A percentile compares a stretch with the other conserved stretches of the same genome.
Evolutionary conservation across 73 alveolate genomes (phyloP).

Genomic region (Vitrella brassicaformis): DNA sequence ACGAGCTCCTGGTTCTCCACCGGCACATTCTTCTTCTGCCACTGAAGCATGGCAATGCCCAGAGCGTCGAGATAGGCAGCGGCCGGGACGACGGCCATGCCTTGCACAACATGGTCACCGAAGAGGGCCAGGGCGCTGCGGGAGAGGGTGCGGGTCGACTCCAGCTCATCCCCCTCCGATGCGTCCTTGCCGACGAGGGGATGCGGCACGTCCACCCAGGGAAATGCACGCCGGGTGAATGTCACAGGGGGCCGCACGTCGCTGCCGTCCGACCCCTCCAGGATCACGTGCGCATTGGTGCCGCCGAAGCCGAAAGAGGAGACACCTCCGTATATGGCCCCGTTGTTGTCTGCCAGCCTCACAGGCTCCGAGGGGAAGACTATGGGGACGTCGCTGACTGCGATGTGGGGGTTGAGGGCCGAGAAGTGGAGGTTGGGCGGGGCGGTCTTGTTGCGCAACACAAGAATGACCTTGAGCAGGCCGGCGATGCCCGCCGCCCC

Average conservation of each 20-base stretch:
- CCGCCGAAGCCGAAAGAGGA: constrained; percentile 1
- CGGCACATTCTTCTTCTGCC: not conserved
- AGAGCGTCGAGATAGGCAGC: constrained; percentile 1
- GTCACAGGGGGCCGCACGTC: too few species aligned
- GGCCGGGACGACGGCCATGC: not conserved
- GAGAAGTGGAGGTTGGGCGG: constrained; percentile 28
- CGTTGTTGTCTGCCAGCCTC: not conserved
- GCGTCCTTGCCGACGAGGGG: not conserved
- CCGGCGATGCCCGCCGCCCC: constrained; percentile 35
- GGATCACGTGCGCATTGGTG: not conserved
- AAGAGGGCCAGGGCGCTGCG: too few species aligned
- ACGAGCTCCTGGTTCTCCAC: not conserved
- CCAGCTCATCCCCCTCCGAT: too few species aligned
- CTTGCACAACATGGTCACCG: not conserved
- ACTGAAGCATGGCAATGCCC: not conserved
- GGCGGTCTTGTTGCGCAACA: constrained; percentile 6
- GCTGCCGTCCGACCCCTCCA: too few species aligned
- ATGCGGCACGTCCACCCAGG: not conserved
- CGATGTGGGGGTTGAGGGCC: constrained; percentile 20
- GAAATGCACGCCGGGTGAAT: too few species aligned
- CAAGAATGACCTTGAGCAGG: constrained; percentile 15
- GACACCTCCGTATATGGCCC: not conserved
- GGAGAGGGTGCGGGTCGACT: too few species aligned
- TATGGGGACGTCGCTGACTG: constrained; percentile 3
- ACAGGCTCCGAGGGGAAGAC: not conserved